Base-by-base conservation (phyloP, 352 stramenopile genomes). In the Pythium rishiriense region DNA sequence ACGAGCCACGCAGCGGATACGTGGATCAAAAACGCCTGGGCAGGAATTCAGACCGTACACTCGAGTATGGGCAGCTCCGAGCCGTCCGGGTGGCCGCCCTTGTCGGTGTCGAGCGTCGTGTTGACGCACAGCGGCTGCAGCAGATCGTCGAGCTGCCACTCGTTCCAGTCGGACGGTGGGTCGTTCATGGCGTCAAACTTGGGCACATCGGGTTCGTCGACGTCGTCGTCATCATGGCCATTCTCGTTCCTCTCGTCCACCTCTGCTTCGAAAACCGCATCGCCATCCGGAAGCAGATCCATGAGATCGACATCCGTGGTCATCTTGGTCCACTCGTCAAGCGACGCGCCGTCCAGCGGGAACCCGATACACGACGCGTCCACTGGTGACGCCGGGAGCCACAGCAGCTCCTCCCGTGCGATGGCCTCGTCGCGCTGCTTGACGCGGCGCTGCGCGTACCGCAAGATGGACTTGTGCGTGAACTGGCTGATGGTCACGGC, bases 401-500 rank as follows among this genome's bases (percentile, higher is more conserved):
- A 76, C 14, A n/a, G n/a, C n/a, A n/a, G n/a, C n/a, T n/a, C n/a
- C n/a, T n/a, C n/a, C n/a, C n/a, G n/a, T n/a, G n/a, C n/a, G n/a
- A n/a, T n/a, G n/a, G n/a, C n/a, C n/a, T n/a, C n/a, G 15, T 43
- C 31, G 6, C 46, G 50, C 19, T 57, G 21, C 50, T 57, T 57
- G 14, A 19, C 21, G 50, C 45, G 50, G 28, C 50, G 50, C 33
- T 60, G 59, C 3, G 52, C 50, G 50, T 59, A 61, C 29, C 59
- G 59, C 26, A 66, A 87, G 71, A 45, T 76, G 11, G 80, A 87
- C 84, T 48, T 55, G 50, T 67, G 50, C n/a, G 60, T 67, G 25
- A 67, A 67, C 42, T 67, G 60, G 41, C 54, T 50, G 39, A 67
- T 28, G 21, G 59, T 67, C 6, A 29, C 31, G 50, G n/a, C 46